Evolutionary conservation across 148 eudicot genomes (phyloP), one percentile per base, ranked within the genome.

Genomic region (Camellia lanceoleosa): DNA sequence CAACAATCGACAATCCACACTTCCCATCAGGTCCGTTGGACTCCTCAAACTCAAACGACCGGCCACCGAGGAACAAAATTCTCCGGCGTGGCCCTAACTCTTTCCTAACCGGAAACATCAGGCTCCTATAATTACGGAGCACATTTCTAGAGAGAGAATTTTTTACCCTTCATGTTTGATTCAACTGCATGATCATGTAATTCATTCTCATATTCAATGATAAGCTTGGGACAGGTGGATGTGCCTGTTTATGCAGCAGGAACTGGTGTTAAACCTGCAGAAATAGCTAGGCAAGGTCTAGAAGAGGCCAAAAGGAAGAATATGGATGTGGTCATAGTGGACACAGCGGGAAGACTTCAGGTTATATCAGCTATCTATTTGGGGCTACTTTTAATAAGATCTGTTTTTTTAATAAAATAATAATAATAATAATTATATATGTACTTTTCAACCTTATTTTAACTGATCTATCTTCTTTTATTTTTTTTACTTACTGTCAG

Each of bases 271-370:
- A 92, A 89, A 88, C 99, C 99, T 84, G 84, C 97, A 83, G 93
- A 88, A 9, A 95, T 95, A 78, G 95, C 97, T 74, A 87, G 83
- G 84, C 92, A 90, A 85, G 99, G 97, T 79, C 82, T 95, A 75
- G 82, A 83, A 30, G 98, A 93, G 83, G 99, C 97, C 83, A 92
- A 78, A 88, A 91, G 82, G 88, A 89, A 92, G 83, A 93, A 93
- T 75, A 87, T 93, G 46, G 98, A 93, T 79, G 98, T 95, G 49
- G 97, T 95, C 75, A 92, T 95, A 73, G 88, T 95, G 85, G 99
- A 95, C 88, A 95, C 99, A 51, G 99, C 99, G 64, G 99, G 99
- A 82, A 92, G 99, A 83, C 97, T 95, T 90, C 98, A 95, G 97
- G 98, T 95, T 47, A 80, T 79, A 71, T 79, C 75, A 71, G 55